A percentile compares a stretch with the other conserved stretches of the same genome.
Evolutionary conservation across 495 filamentous ascomycete species (phyloP).

Genomic region (Lasiosphaeris hirsuta): DNA sequence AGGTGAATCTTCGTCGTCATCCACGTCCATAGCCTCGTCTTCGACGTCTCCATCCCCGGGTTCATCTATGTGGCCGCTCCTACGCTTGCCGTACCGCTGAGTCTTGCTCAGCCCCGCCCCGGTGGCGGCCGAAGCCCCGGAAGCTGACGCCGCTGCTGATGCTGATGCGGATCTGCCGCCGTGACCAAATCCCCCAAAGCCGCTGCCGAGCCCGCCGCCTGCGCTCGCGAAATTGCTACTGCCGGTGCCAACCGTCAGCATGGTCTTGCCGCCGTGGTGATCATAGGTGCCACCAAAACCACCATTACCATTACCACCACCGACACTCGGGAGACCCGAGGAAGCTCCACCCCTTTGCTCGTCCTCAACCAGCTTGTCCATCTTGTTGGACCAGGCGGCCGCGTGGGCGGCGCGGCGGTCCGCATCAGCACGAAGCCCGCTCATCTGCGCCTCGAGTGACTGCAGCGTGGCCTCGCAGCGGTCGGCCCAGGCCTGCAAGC

Average conservation of each 20-base stretch:
- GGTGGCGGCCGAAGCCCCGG: background rate
- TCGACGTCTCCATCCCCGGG: conserved; percentile 54
- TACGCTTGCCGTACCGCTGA: conserved; percentile 29
- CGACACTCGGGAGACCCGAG: conserved; percentile 14
- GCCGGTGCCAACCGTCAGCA: conserved; percentile 25
- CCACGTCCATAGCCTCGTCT: conserved; percentile 25
- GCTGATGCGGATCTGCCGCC: background rate
- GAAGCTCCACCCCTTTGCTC: conserved; percentile 36
- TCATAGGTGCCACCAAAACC: conserved; percentile 7
- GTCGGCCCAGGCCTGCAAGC: conserved; percentile 68
- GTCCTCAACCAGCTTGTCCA: conserved; percentile 46
- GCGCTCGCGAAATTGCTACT: conserved; percentile 9
- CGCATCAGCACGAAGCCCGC: conserved; percentile 52
- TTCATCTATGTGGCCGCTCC: conserved; percentile 45
- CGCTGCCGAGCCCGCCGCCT: conserved; percentile 20
- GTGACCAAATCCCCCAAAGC: conserved; percentile 19
- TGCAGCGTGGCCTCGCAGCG: conserved; percentile 72
- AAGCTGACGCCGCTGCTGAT: conserved; percentile 3
- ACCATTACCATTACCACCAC: background rate
- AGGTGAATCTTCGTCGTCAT: conserved; percentile 30
- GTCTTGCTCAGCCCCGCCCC: background rate
- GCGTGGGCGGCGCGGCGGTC: conserved; percentile 51
- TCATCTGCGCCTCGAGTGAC: conserved; percentile 72
- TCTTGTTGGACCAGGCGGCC: conserved; percentile 41
- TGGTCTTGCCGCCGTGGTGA: background rate